A percentile compares a stretch with the other conserved stretches of the same genome.
Conservation (phyloP, 345 rosid species). For the Arabis alpina region DNA sequence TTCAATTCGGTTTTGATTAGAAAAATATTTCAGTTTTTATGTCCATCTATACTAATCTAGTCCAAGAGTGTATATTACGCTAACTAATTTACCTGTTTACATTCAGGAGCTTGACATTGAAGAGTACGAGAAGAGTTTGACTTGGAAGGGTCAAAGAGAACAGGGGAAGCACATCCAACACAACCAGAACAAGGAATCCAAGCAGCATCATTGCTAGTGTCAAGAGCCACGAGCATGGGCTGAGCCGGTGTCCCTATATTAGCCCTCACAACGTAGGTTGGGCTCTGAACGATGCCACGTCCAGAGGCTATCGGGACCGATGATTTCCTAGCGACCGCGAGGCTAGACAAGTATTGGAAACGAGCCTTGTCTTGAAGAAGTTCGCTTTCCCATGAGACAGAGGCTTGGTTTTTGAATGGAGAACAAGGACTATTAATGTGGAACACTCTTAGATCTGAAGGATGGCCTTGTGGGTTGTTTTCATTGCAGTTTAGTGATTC, state of each 20-base stretch:
- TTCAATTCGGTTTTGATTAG: background rate
- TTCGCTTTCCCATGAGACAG: slow-evolving; percentile 79
- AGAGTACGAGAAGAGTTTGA: slow-evolving; percentile 65
- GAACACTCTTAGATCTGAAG: slow-evolving; percentile 75
- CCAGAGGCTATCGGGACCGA: slow-evolving; percentile 94
- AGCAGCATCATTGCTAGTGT: slow-evolving; percentile 87
- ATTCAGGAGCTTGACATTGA: slow-evolving; percentile 69
- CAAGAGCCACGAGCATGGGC: slow-evolving; percentile 82
- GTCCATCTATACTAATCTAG: background rate
- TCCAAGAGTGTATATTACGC: background rate
- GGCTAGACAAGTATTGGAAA: slow-evolving; percentile 68
- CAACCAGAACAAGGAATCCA: slow-evolving; percentile 88
- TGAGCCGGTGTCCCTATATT: slow-evolving; percentile 88
- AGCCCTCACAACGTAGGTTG: slow-evolving; percentile 76
- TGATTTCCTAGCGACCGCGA: slow-evolving; percentile 60
- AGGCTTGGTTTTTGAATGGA: slow-evolving; percentile 59
- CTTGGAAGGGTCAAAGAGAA: slow-evolving; percentile 50
- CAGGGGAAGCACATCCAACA: slow-evolving; percentile 70
- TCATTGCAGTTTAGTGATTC: slow-evolving; percentile 49
- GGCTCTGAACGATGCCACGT: slow-evolving; percentile 74
- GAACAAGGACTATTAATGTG: slow-evolving; percentile 81
- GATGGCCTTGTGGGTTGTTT: slow-evolving; percentile 50
- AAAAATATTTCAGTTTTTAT: background rate
- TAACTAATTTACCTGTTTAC: slow-evolving; percentile 66
- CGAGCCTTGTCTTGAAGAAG: slow-evolving; percentile 78